These are phyloP conservation scores for Echinochloa phyllopogon DNA, from an alignment of 176 grass and related monocot species.

Conservation along the genomic window DNA sequence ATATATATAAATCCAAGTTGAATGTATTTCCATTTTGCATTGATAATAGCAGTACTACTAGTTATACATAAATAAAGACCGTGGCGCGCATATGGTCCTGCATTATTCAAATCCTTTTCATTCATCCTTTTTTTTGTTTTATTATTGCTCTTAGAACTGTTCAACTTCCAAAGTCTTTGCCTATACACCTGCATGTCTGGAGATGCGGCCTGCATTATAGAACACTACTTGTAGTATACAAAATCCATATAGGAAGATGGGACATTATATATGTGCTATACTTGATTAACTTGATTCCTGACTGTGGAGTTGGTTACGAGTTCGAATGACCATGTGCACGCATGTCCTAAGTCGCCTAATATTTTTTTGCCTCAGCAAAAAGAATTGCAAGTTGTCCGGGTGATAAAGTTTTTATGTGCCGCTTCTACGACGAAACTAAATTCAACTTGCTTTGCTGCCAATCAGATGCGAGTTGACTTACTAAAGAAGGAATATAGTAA, in stretches of 20 bases:
- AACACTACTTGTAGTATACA: constrained; percentile 12
- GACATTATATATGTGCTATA: neutral
- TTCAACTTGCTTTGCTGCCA: neutral
- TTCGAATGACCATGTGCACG: neutral
- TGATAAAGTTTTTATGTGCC: neutral
- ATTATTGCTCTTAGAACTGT: neutral
- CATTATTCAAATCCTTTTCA: neutral
- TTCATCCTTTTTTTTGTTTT: neutral
- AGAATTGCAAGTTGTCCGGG: neutral
- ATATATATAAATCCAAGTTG: neutral
- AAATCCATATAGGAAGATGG: neutral
- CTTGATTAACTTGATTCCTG: neutral
- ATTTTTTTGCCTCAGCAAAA: neutral
- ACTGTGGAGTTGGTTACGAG: neutral
- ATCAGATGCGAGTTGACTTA: neutral
- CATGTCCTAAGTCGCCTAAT: neutral
- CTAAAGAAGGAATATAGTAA: neutral
- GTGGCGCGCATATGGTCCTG: neutral
- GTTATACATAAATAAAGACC: neutral
- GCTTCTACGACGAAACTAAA: neutral
- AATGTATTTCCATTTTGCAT: neutral
- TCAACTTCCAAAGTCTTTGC: neutral
- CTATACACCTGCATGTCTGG: neutral
- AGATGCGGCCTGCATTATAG: neutral
- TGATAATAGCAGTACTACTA: neutral